phyloP scores from a whole-genome alignment of 345 rosid genomes.

The Sisymbrium irio region DNA sequence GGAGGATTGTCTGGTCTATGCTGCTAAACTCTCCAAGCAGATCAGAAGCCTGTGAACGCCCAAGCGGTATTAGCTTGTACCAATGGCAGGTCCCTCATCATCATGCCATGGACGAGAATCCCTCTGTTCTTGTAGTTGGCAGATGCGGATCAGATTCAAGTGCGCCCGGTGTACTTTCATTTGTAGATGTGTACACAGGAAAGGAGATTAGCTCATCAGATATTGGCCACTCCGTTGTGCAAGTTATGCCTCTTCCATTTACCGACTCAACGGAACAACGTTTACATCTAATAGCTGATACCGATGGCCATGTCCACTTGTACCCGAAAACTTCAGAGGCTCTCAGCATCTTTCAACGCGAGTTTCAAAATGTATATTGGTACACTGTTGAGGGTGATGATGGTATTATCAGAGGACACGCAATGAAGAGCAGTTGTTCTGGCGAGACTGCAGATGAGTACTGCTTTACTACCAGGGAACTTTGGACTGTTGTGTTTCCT shows the following conservation, averaged over 20 bases:
- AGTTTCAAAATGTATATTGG: constrained; percentile 82
- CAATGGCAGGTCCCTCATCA: constrained; percentile 99
- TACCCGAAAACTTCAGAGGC: constrained; percentile 84
- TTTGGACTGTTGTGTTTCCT: constrained; percentile 94
- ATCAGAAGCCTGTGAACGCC: constrained; percentile 58
- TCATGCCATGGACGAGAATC: constrained; percentile 93
- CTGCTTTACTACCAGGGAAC: constrained; percentile 73
- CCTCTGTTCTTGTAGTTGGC: constrained; percentile 86
- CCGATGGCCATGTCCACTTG: constrained; percentile 60
- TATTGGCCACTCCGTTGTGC: constrained; percentile 69
- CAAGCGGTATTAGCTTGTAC: constrained; percentile 60
- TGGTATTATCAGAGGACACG: constrained; percentile 79
- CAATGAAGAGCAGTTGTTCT: constrained; percentile 54
- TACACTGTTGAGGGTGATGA: constrained; percentile 70
- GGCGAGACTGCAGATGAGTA: constrained; percentile 60
- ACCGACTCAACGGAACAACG: constrained; percentile 91
- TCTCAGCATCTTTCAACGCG: constrained; percentile 54
- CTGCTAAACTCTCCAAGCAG: constrained; percentile 59
- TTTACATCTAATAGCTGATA: constrained; percentile 79
- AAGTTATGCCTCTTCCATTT: constrained; percentile 78
- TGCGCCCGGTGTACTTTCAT: constrained; percentile 71
- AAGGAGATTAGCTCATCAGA: constrained; percentile 54
- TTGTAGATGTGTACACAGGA: constrained; percentile 86
- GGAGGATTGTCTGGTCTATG: constrained; percentile 85
- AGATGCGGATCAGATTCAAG: constrained; percentile 55